Conservation (phyloP, 2,329 filamentous ascomycete species). For the Aureobasidium zeae region DNA sequence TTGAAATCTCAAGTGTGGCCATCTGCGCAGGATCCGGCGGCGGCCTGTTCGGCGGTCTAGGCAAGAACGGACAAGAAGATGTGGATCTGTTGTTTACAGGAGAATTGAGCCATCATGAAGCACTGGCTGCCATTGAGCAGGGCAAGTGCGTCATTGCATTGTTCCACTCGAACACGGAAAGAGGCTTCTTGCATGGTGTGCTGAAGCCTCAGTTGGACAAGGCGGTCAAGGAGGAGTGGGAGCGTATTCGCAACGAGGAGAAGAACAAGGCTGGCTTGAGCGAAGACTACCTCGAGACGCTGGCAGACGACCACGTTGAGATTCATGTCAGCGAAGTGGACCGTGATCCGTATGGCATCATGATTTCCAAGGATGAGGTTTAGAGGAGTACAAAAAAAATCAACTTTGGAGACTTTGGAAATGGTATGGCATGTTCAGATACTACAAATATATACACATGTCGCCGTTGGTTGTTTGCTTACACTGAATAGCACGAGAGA, state of each 20-base stretch:
- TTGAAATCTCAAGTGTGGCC: slow-evolving; percentile 59
- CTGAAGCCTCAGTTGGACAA: slow-evolving; percentile 58
- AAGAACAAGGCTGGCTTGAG: slow-evolving; percentile 27
- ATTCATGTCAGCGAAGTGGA: slow-evolving; percentile 73
- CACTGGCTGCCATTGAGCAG: slow-evolving; percentile 73
- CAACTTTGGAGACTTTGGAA: not conserved
- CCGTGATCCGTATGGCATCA: slow-evolving; percentile 78
- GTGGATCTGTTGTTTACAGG: slow-evolving; percentile 84
- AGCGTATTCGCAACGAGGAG: slow-evolving; percentile 36
- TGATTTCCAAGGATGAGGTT: slow-evolving; percentile 35
- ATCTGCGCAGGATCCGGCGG: slow-evolving; percentile 87
- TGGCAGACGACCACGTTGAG: slow-evolving; percentile 46
- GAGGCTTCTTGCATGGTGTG: slow-evolving; percentile 65
- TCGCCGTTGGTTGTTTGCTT: no score
- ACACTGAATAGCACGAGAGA: no score
- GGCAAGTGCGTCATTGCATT: slow-evolving; percentile 74
- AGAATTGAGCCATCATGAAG: slow-evolving; percentile 88
- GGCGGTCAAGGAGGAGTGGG: slow-evolving; percentile 49
- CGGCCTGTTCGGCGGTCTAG: slow-evolving; percentile 58
- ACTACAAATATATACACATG: no score
- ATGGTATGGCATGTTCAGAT: no score
- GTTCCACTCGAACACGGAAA: slow-evolving; percentile 90
- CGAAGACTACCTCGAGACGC: slow-evolving; percentile 38
- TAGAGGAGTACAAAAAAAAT: not conserved
- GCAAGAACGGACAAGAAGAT: slow-evolving; percentile 34